Base-by-base conservation (phyloP, 2,329 filamentous ascomycete genomes). In the Stagonosporopsis vannaccii region DNA sequence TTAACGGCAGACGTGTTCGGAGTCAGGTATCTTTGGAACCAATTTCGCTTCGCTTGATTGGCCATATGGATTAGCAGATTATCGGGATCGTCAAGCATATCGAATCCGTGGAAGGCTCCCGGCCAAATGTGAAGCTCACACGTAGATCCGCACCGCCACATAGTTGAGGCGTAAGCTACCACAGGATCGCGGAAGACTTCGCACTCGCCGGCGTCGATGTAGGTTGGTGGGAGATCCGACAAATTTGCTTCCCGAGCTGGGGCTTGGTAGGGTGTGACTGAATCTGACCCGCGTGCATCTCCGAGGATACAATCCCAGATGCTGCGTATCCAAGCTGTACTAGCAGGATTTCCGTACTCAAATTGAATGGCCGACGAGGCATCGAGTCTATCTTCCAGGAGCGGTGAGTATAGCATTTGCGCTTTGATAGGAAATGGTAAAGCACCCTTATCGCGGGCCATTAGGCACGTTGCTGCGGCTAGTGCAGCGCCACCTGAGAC, bases 201-300 rank as follows among this genome's bases (percentile, higher is more conserved):
- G 51, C 64, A 67, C 43, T 67, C 64, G n/a, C 39, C 58, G 41
- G 51, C 56, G 36, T 66, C 58, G 41, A 68, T 55, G 43, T 65
- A 65, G 11, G 56, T 41, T n/a, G 41, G 48, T 12, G 65, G 61
- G 12, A 64, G 42, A 11, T 63, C 59, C 12, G 56, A 65, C 7
- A 58, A 40, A 39, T 66, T 58, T 0, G 33, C 51, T 6, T 57
- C 61, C 23, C 60, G 15, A 7, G 33, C 15, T 15, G 33, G 33
- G 6, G 33, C 4, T 15, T 35, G 33, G 15, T 35, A 35, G 12
- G 33, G 15, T 7, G 11, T 35, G 2, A 35, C 33, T 6, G 15
- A 15, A 6, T n/a, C n/a, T 15, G 33, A 15, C 13, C 33, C 33
- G 15, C 6, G 6, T 11, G 12, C 9, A 35, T 35, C 33, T 13